Base-by-base conservation (phyloP, 1,284 basidiomycete species). In the Ceratobasidium sp. region DNA sequence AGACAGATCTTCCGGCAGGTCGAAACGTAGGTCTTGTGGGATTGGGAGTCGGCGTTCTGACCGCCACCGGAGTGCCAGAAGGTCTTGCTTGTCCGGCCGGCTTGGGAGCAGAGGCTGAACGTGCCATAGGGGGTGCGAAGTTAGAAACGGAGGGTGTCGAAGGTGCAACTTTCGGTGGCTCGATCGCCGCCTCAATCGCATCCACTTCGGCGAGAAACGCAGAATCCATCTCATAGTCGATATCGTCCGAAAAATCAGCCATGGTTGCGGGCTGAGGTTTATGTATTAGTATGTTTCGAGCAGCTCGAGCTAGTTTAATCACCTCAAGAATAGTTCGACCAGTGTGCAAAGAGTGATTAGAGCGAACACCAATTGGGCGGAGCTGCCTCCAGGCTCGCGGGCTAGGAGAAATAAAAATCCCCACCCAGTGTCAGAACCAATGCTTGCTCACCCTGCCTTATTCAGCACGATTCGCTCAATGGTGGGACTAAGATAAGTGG, bases 201-300 rank as follows among this genome's bases (percentile, higher is more conserved):
- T 76, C 73, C 15, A 76, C 52, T 42, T 76, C 73, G 9, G 73
- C 73, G 2, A 75, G 50, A 40, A 75, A 75, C 5, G 73, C 73
- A 10, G 73, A 75, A 38, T 75, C 73, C 61, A 75, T 75, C 48
- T 75, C 73, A 57, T 52, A 75, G 62, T 75, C 73, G 46, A 40
- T 9, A 52, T 75, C 73, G 33, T 75, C 73, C 6, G 73, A 75
- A 26, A 75, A 75, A 26, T 75, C 73, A 13, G 46, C 15, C 73
- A 75, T 75, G 50, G 9, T 42, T 56, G 23, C 9, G 20, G 33
- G 33, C 73, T 75, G 28, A 13, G 44, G 40, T 3, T 33, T 17
- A 23, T 23, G 6, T 54, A 28, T 54, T 33, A 50, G 52, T 46
- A 46, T n/a, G n/a, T 33, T 42, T 3, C 17, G 28, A 23, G 38